phyloP scores from a whole-genome alignment of 805 yeast genomes.

The Geotrichum ghanense region DNA sequence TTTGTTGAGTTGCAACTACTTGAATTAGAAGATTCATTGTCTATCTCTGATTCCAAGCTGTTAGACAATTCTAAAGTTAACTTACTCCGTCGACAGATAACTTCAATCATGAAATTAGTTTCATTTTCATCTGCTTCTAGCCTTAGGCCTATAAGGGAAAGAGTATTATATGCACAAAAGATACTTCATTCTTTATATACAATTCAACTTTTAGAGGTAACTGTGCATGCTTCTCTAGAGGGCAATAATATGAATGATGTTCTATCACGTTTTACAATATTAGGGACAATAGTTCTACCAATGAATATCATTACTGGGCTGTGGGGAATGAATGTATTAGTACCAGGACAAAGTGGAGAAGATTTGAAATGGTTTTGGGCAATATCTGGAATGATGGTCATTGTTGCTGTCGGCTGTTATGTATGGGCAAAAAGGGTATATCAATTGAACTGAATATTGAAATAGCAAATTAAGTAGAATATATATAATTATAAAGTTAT shows the following conservation, averaged over 20 bases:
- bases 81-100: too few relatives aligned
- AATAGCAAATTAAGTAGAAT: too few relatives aligned
- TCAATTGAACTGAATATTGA: too few relatives aligned
- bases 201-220: background rate
- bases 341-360: background rate
- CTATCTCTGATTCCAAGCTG: too few relatives aligned
- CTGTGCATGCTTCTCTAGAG: background rate
- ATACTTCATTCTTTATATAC: background rate
- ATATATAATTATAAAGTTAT: too few relatives aligned
- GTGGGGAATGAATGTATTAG: background rate
- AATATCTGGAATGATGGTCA: background rate
- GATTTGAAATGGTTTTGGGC: background rate
- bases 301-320: background rate
- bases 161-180: background rate
- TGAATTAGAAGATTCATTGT: background rate
- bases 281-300: background rate
- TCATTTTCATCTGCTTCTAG: too few relatives aligned
- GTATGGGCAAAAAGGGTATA: background rate
- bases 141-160: too few relatives aligned
- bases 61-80: too few relatives aligned
- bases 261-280: background rate
- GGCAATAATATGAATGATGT: slow-evolving; percentile 1
- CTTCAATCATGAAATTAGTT: too few relatives aligned
- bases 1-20: background rate
- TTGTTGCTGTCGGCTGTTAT: background rate